These are phyloP conservation scores for Elymus sibiricus DNA, from an alignment of 176 grass and related monocot species.

Conservation along the genomic window DNA sequence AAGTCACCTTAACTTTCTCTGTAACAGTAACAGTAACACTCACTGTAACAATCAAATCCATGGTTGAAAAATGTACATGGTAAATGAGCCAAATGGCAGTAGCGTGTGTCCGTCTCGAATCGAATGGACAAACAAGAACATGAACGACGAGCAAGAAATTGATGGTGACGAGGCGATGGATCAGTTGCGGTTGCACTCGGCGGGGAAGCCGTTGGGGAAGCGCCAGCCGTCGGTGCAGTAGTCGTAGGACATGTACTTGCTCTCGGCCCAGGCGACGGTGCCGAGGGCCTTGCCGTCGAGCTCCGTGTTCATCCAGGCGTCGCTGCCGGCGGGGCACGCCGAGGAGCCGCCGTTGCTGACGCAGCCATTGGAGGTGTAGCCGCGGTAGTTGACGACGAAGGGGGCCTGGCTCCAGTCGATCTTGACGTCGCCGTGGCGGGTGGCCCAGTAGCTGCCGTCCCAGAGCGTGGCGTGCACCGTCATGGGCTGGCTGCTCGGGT, in stretches of 20 bases:
- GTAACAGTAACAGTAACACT: neutral
- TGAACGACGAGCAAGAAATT: no score
- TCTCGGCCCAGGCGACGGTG: conserved; percentile 27
- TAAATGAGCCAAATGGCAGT: neutral
- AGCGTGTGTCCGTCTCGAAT: no score
- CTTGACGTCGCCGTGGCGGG: conserved; percentile 44
- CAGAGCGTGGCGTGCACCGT: conserved; percentile 63
- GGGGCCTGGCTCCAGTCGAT: conserved; percentile 58
- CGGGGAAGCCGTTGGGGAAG: conserved; percentile 35
- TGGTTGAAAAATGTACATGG: neutral
- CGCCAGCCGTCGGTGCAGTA: conserved; percentile 40
- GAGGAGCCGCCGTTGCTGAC: conserved; percentile 7
- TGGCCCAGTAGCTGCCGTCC: conserved; percentile 82
- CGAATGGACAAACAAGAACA: no score
- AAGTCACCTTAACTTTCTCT: neutral
- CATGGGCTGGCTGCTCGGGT: conserved; percentile 63
- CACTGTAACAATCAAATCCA: neutral
- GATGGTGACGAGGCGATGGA: neutral
- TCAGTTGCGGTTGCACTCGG: conserved; percentile 39
- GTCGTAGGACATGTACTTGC: conserved; percentile 37
- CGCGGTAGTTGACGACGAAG: conserved; percentile 47
- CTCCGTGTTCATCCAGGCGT: conserved; percentile 26
- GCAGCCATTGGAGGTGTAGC: conserved; percentile 46
- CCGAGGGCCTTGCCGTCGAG: conserved; percentile 3
- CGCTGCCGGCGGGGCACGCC: conserved; percentile 20